Conservation (phyloP, 192 early-diverging fungal species). For the Coemansia reversa region DNA sequence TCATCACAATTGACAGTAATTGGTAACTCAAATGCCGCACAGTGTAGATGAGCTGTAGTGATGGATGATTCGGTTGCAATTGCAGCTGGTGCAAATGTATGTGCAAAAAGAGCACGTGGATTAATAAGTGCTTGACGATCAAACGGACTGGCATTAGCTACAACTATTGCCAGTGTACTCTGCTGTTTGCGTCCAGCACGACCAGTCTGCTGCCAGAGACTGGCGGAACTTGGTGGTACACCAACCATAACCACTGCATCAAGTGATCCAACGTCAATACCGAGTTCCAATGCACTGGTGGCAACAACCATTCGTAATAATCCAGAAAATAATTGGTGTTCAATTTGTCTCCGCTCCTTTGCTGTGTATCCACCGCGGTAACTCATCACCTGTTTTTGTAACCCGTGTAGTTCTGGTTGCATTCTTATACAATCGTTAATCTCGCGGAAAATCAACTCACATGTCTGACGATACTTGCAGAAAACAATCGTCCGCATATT, state of each 20-base stretch:
- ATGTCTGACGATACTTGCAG: conserved; percentile 53
- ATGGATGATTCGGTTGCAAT: conserved; percentile 47
- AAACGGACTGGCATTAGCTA: conserved; percentile 54
- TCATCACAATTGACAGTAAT: not conserved
- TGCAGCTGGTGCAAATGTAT: conserved; percentile 22
- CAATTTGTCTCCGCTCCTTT: conserved; percentile 66
- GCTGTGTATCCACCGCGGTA: conserved; percentile 78
- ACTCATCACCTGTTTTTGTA: conserved; percentile 48
- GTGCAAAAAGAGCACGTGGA: conserved; percentile 57
- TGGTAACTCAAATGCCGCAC: conserved; percentile 67
- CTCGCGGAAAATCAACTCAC: conserved; percentile 52
- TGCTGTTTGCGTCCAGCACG: conserved; percentile 66
- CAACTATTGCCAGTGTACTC: conserved; percentile 63
- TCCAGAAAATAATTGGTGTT: conserved; percentile 65
- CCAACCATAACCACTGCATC: conserved; percentile 78
- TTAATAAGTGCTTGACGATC: conserved; percentile 55
- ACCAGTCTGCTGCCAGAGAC: conserved; percentile 72
- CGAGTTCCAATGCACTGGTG: conserved; percentile 81
- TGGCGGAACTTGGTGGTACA: conserved; percentile 49
- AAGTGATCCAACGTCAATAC: conserved; percentile 72
- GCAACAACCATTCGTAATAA: conserved; percentile 63
- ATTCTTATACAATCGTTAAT: conserved; percentile 11
- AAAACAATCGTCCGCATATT: conserved; percentile 56
- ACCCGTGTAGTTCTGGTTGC: not conserved
- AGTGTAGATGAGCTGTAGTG: conserved; percentile 63